Conservation (phyloP, 2,329 filamentous ascomycete genomes). For the Hirsutella rhossiliensis region DNA sequence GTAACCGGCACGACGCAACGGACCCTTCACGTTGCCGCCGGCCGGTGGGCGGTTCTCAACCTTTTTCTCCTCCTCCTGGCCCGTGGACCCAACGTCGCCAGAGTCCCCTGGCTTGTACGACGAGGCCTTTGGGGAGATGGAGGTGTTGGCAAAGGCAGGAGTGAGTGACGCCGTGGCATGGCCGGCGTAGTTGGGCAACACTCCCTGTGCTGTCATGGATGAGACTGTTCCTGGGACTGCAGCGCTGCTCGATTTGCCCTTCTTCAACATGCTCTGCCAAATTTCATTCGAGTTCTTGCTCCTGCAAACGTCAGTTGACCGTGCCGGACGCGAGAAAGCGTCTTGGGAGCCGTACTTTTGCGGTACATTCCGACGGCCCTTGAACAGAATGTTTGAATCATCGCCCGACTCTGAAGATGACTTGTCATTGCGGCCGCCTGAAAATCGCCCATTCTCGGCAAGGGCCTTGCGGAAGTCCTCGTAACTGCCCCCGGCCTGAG, state of each 20-base stretch:
- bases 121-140: constrained; percentile 17
- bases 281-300: constrained; percentile 30
- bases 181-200: constrained; percentile 39
- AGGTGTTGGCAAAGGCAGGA: constrained; percentile 28
- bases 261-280: constrained; percentile 39
- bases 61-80: constrained; percentile 20
- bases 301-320: constrained; percentile 14
- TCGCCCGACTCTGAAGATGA: constrained; percentile 18
- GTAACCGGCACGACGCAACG: not conserved
- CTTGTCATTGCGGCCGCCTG: constrained; percentile 9
- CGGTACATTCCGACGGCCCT: constrained; percentile 18
- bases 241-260: constrained; percentile 34
- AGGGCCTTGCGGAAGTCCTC: constrained; percentile 15
- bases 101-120: constrained; percentile 13
- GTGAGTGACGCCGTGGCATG: constrained; percentile 38
- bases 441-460: constrained; percentile 1
- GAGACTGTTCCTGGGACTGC: constrained; percentile 36
- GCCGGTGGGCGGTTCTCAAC: constrained; percentile 33
- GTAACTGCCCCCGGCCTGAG: constrained; percentile 13
- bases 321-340: not conserved
- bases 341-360: constrained; percentile 16
- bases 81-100: constrained; percentile 8
- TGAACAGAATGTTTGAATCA: constrained; percentile 24
- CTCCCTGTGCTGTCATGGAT: constrained; percentile 40
- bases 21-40: constrained; percentile 6